Conservation (phyloP, 1,139 yeast species). For the Protomyces inouyei region DNA sequence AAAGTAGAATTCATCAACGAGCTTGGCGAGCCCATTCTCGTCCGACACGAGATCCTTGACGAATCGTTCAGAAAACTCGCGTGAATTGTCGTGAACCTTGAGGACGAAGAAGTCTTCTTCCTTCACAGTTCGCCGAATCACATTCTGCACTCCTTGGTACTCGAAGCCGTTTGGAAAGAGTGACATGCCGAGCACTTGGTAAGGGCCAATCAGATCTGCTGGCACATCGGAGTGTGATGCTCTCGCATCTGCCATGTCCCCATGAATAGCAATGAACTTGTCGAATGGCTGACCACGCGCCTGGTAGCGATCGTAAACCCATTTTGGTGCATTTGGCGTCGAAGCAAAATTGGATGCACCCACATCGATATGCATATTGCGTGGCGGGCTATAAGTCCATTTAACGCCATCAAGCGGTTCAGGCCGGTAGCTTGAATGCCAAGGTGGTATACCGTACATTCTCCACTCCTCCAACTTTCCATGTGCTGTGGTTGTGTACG, state of each 20-base stretch:
- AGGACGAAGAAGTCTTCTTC: constrained; percentile 21
- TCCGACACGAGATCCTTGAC: constrained; percentile 1
- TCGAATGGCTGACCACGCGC: constrained; percentile 18
- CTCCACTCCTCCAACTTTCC: constrained; percentile 8
- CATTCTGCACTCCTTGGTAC: background rate
- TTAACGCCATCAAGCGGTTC: constrained; percentile 5
- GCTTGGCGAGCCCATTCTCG: constrained; percentile 2
- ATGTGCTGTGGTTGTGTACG: background rate
- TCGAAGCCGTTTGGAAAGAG: constrained; percentile 2
- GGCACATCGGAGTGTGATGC: constrained; percentile 8
- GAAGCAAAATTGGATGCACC: constrained; percentile 16
- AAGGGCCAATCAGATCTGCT: constrained; percentile 12
- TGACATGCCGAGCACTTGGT: background rate
- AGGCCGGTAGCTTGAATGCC: constrained; percentile 10
- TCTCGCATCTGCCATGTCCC: background rate
- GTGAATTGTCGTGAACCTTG: constrained; percentile 15
- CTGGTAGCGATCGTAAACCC: constrained; percentile 13
- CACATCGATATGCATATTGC: constrained; percentile 11
- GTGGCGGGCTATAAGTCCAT: constrained; percentile 3
- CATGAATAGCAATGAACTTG: constrained; percentile 10
- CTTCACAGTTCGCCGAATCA: constrained; percentile 11
- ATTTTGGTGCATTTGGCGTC: constrained; percentile 6
- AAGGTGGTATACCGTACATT: constrained; percentile 16
- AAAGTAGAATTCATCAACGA: constrained; percentile 21
- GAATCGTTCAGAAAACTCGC: constrained; percentile 10